Evolutionary conservation across 1,284 basidiomycete genomes (phyloP).

Genomic region (Laetiporus sulphureus): DNA sequence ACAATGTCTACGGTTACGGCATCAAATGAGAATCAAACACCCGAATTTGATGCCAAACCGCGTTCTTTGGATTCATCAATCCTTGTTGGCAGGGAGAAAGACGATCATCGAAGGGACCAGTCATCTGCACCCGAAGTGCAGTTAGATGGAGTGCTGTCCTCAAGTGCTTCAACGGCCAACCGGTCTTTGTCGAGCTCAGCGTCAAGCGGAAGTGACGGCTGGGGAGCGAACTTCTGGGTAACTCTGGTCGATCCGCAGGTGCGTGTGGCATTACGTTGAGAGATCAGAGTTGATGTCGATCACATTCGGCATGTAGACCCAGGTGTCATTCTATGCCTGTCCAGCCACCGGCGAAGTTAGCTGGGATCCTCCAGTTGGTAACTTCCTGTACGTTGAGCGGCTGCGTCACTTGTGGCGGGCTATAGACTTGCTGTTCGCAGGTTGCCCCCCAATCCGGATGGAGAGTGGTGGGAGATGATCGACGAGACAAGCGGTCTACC

Average conservation of each 20-base stretch:
- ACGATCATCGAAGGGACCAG: background rate
- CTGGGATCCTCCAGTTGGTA: constrained; percentile 89
- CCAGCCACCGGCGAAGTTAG: constrained; percentile 88
- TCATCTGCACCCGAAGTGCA: constrained; percentile 17
- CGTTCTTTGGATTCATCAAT: too few relatives aligned
- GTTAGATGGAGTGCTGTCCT: constrained; percentile 17
- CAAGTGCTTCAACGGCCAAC: constrained; percentile 10
- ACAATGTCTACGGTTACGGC: too few relatives aligned
- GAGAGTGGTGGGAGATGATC: constrained; percentile 93
- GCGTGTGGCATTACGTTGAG: constrained; percentile 20
- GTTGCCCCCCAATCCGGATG: constrained; percentile 76
- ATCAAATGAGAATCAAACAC: too few relatives aligned
- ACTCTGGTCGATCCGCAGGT: constrained; percentile 79
- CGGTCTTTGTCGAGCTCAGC: constrained; percentile 6
- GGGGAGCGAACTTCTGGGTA: constrained; percentile 87
- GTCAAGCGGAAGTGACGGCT: constrained; percentile 28
- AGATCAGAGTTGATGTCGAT: constrained; percentile 5
- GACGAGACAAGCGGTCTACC: constrained; percentile 77
- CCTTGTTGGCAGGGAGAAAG: too few relatives aligned
- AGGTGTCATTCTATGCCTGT: constrained; percentile 85
- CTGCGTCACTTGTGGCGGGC: constrained; percentile 5
- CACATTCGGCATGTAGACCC: constrained; percentile 42
- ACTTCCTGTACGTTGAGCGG: constrained; percentile 64
- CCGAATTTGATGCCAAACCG: too few relatives aligned
- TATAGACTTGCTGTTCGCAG: constrained; percentile 32